Evolutionary conservation across 352 stramenopile species (phyloP).

Genomic region (Plasmopara muralis): DNA sequence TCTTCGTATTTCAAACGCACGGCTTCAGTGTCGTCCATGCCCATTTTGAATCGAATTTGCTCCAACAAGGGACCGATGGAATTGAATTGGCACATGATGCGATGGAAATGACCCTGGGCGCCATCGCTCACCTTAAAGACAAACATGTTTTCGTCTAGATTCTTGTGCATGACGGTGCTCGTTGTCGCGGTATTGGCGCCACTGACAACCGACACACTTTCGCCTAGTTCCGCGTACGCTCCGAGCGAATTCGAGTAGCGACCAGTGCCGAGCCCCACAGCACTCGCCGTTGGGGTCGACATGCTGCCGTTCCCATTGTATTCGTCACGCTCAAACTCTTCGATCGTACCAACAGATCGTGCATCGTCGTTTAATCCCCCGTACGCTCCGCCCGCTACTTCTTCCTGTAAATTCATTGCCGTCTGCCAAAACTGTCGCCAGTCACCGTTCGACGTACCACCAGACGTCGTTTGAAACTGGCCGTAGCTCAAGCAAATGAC

Average conservation of each 20-base stretch:
- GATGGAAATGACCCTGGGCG: constrained; percentile 75
- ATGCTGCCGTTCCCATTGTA: constrained; percentile 33
- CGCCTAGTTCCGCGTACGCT: constrained; percentile 76
- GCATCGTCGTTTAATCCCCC: constrained; percentile 57
- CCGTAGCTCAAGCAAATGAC: constrained; percentile 84
- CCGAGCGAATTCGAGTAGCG: constrained; percentile 47
- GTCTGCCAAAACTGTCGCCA: constrained; percentile 87
- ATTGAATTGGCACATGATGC: constrained; percentile 76
- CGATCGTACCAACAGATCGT: constrained; percentile 80
- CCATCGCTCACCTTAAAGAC: constrained; percentile 87
- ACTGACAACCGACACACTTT: constrained; percentile 84
- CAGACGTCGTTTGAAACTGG: constrained; percentile 80
- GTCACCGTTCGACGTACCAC: constrained; percentile 60
- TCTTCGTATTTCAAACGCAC: constrained; percentile 84
- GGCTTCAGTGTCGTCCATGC: constrained; percentile 43
- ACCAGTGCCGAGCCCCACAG: constrained; percentile 29
- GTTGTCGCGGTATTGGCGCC: constrained; percentile 67
- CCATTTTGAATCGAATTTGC: constrained; percentile 81
- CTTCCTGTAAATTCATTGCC: constrained; percentile 80
- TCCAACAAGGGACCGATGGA: constrained; percentile 61
- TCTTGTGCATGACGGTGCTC: constrained; percentile 63
- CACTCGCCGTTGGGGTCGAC: constrained; percentile 29
- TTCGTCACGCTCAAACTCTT: constrained; percentile 85
- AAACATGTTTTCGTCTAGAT: constrained; percentile 62
- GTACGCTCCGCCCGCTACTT: constrained; percentile 64